A percentile compares a stretch with the other conserved stretches of the same genome.
phyloP scores from a whole-genome alignment of 164 flowering plant species.

The Vitis cinerea region DNA sequence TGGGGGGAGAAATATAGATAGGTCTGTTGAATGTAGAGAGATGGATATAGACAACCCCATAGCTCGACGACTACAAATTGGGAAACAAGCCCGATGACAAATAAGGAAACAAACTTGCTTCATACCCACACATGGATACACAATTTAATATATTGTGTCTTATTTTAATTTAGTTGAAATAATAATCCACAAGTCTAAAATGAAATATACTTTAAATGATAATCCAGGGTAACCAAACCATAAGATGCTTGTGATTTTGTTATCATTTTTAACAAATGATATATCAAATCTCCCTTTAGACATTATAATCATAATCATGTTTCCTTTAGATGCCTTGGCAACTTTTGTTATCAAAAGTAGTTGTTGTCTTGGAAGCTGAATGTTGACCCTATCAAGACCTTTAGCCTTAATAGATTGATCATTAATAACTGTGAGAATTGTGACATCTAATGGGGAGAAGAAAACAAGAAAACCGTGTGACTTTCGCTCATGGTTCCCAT shows the following conservation, averaged over 20 bases:
- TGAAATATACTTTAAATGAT: no score
- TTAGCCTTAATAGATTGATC: constrained; percentile 77
- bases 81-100: no score
- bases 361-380: constrained; percentile 80
- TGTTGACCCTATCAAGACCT: constrained; percentile 59
- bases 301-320: constrained; percentile 81
- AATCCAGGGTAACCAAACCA: constrained; percentile 97
- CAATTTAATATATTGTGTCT: no score
- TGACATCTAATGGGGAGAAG: constrained; percentile 73
- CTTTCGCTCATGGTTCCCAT: constrained; percentile 51
- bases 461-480: constrained; percentile 76
- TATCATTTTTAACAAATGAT: constrained; percentile 59
- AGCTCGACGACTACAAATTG: no score
- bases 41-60: no score
- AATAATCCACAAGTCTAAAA: no score
- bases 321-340: constrained; percentile 71
- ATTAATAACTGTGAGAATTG: constrained; percentile 67
- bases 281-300: constrained; percentile 87
- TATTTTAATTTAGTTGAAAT: no score
- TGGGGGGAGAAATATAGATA: no score
- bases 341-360: constrained; percentile 48
- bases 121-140: no score
- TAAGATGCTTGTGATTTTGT: constrained; percentile 66
- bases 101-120: no score
- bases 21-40: no score